Base-by-base conservation (phyloP, 129 eudicot genomes). In the Smallanthus sonchifolius region DNA sequence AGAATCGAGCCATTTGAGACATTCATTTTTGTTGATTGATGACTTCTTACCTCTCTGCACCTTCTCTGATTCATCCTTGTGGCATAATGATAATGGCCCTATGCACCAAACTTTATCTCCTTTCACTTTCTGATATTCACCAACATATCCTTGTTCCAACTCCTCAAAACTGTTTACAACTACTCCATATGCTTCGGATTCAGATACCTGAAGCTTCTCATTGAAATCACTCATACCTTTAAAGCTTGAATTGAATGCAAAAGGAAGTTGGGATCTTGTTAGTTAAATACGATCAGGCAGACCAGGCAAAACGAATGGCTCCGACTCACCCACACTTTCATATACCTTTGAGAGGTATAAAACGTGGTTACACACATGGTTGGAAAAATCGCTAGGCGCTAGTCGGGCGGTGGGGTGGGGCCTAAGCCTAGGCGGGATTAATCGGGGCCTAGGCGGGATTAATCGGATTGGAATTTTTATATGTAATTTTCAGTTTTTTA, bases 211-310 rank as follows among this genome's bases (percentile, higher is more conserved):
- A 35, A 79, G n/a, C 39, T 54, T 38, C 35, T 69, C 55, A 11
- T 63, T 52, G 36, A 69, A 51, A 43, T 37, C 75, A 6, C 7
- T 3, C 28, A 6, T 6, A 45, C 51, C 10, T 45, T 48, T 28
- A 13, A 44, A 6, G 42, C 52, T 65, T 5, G 70, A 61, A 43
- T 75, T 80, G 82, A 83, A 73, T 19, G 32, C 5, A 15, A 66
- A 63, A 2, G 88, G 83, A 3, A 86, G 59, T 80, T 89, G 92
- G 34, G 82, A 75, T 67, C 66, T 57, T 10, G 80, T 87, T 10
- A 87, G 67, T 45, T 87, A 92, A 35, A 89, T 77, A 15, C 70
- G 59, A 70, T 87, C 82, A 67, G 90, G 92, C 81, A 87, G 20
- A 39, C 82, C 83, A 1, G 91, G 94, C 32, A 90, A 82, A 5